Evolutionary conservation across 371 early-diverging fungal genomes (phyloP), one percentile per base, ranked within the genome.

Genomic region (Syncephalis fuscata): DNA sequence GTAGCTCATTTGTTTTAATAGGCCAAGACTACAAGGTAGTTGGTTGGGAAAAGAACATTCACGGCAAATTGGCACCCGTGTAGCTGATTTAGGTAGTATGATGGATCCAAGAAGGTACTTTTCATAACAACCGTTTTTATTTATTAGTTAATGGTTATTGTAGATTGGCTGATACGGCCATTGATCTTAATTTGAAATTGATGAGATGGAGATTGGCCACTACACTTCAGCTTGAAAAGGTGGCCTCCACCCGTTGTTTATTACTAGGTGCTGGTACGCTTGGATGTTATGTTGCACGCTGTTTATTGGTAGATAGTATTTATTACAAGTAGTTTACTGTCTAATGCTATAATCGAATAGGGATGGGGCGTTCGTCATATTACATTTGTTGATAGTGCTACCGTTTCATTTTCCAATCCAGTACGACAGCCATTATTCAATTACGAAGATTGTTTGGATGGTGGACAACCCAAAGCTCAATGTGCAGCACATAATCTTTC

Each of bases 141-240:
- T 16, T 41, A 41, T 5, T 19, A 8, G 41, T 21, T 41, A 21
- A 41, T 41, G n/a, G n/a, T 41, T n/a, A 19, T 41, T n/a, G 15
- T 41, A 41, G 41, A 41, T 21, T 41, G 21, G 88, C 92, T 5
- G 82, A 81, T 42, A 78, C 89, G 0, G 83, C 94, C 1, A 86
- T 92, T 9, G 85, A 88, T 53, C 64, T 96, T 32, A 96, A 96
- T 57, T 64, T 94, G 49, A 88, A 91, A 57, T 69, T 96, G 48
- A 96, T 96, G 95, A 71, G 86, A 23, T 96, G 97, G 97, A 68
- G 94, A 16, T 62, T 91, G 27, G 64, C 88, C 40, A 95, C 94
- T 15, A 68, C 72, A 1, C 60, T 96, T 39, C 70, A 91, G 40
- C 70, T 96, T 39, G 91, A 85, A 46, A 75, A 71, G 45, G 74